A percentile compares a stretch with the other conserved stretches of the same genome.
Conservation (phyloP, 306 rosid species). For the Spatholobus suberectus region DNA sequence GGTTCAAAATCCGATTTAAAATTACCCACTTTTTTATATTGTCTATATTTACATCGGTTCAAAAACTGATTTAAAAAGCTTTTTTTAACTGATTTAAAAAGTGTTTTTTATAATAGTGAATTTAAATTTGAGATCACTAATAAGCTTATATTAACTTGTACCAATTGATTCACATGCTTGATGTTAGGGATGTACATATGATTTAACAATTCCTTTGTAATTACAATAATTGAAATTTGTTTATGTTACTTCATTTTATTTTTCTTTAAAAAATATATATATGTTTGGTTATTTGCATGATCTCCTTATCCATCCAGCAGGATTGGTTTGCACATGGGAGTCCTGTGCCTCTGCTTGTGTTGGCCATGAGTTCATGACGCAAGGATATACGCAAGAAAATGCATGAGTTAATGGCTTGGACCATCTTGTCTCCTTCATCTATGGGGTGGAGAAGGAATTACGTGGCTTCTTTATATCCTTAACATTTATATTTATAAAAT, state of each 20-base stretch:
- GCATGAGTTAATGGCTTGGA: conserved; percentile 12
- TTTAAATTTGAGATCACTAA: too few species aligned
- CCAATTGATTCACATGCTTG: too few species aligned
- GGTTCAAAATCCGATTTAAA: too few species aligned
- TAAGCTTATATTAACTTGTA: too few species aligned
- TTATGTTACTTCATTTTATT: not conserved
- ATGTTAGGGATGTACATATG: not conserved
- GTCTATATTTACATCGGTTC: too few species aligned
- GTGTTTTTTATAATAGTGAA: too few species aligned
- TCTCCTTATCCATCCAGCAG: conserved; percentile 37
- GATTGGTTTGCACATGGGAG: conserved; percentile 28
- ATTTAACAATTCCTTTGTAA: not conserved
- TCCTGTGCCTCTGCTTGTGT: not conserved
- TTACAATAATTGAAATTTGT: not conserved
- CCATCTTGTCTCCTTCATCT: conserved; percentile 33
- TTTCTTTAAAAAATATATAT: too few species aligned
- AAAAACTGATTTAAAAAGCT: too few species aligned
- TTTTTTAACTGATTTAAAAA: too few species aligned
- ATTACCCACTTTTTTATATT: too few species aligned
- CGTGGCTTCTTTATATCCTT: conserved; percentile 22
- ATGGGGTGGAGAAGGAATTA: conserved; percentile 33
- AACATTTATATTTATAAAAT: not conserved
- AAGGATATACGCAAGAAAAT: not conserved
- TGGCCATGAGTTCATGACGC: conserved; percentile 8
- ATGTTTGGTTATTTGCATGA: conserved; percentile 13